phyloP scores from a whole-genome alignment of 768 basidiomycete species.

The Harrya chromipes region DNA sequence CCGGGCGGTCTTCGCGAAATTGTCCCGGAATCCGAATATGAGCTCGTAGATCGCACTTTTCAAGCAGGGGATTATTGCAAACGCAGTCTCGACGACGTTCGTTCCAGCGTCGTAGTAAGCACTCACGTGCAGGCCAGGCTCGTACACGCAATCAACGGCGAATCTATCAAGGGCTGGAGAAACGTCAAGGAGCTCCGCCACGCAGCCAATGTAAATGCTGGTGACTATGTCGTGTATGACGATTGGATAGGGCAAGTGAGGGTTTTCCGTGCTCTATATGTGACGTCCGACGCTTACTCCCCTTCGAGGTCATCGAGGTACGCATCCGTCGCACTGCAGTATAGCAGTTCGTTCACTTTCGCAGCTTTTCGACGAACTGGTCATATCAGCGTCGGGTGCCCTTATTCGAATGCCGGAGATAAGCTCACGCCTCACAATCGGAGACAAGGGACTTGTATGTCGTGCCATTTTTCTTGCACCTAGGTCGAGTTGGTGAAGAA shows the following conservation, averaged over 20 bases:
- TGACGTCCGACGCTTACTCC: conserved; percentile 8
- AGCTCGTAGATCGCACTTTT: conserved; percentile 72
- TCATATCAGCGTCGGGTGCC: conserved; percentile 64
- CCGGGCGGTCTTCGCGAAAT: conserved; percentile 59
- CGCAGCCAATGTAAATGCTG: conserved; percentile 61
- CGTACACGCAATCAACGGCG: conserved; percentile 69
- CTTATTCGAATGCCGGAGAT: conserved; percentile 77
- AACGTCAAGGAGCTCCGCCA: conserved; percentile 54
- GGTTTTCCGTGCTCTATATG: conserved; percentile 6
- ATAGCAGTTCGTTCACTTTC: conserved; percentile 12
- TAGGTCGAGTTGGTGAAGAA: conserved; percentile 1
- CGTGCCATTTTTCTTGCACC: not conserved
- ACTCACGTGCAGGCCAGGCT: conserved; percentile 63
- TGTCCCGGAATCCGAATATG: conserved; percentile 62
- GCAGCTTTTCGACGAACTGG: conserved; percentile 81
- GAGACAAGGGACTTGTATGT: conserved; percentile 71
- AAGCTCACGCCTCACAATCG: conserved; percentile 69
- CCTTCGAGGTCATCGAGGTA: conserved; percentile 71
- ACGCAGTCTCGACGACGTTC: conserved; percentile 66
- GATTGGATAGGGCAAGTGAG: conserved; percentile 90
- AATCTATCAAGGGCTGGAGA: conserved; percentile 61
- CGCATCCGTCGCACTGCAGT: conserved; percentile 15
- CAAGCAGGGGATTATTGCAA: conserved; percentile 83
- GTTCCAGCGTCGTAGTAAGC: conserved; percentile 71
- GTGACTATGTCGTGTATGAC: conserved; percentile 78